Conservation (phyloP, 257 asterid genomes). For the Solanum paucissectum region DNA sequence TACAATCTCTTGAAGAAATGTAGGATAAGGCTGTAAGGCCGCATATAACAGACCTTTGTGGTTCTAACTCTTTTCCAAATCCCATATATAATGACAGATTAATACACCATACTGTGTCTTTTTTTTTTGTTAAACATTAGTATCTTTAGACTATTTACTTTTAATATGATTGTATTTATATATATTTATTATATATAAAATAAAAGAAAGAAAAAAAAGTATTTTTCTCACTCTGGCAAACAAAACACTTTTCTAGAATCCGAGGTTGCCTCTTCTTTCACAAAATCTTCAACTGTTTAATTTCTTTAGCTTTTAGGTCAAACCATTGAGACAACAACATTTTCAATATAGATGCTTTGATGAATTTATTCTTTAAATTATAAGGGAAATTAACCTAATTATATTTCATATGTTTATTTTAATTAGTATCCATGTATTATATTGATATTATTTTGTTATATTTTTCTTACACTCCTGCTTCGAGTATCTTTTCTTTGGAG, state of each 20-base stretch:
- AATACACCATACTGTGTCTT: background rate
- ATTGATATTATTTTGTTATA: background rate
- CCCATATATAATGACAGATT: too few relatives aligned
- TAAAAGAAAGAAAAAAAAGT: background rate
- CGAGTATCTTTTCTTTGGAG: background rate
- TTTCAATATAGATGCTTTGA: background rate
- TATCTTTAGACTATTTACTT: background rate
- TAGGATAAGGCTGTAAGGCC: background rate
- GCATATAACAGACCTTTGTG: background rate
- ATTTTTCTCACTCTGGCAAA: background rate
- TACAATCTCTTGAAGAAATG: too few relatives aligned
- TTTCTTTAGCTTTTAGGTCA: slow-evolving; percentile 31
- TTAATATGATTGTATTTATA: background rate
- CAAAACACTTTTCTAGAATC: slow-evolving; percentile 30
- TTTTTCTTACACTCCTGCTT: background rate
- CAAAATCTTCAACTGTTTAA: slow-evolving; percentile 4
- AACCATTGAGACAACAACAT: background rate
- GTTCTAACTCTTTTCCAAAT: background rate
- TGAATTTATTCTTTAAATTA: background rate
- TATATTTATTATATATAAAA: background rate
- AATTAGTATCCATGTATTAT: background rate
- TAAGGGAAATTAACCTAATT: background rate
- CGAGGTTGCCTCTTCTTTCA: slow-evolving; percentile 30
- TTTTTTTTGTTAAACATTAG: background rate
- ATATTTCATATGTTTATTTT: background rate